These are phyloP conservation scores for Chrysanthemum makinoi DNA, from an alignment of 129 eudicot genomes.

Conservation along the genomic window DNA sequence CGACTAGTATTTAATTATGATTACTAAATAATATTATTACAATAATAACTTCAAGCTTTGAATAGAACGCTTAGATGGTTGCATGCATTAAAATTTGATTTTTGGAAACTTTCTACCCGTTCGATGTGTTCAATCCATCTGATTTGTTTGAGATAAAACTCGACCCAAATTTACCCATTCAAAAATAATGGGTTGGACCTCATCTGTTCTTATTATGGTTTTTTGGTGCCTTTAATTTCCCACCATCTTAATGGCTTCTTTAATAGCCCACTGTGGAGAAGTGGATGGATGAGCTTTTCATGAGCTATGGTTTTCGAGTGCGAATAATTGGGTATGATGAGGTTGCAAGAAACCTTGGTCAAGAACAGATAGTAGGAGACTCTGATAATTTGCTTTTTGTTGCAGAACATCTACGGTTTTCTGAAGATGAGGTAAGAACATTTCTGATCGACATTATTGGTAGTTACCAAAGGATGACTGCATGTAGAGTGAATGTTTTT, in stretches of 20 bases:
- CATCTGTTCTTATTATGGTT: too few relatives aligned
- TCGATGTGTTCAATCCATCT: too few relatives aligned
- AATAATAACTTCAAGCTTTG: too few relatives aligned
- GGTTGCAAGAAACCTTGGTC: slow-evolving; percentile 50
- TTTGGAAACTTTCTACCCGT: too few relatives aligned
- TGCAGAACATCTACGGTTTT: slow-evolving; percentile 78
- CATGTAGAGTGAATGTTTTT: neutral
- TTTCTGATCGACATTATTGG: neutral
- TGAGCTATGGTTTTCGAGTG: slow-evolving; percentile 73
- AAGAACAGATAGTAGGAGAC: slow-evolving; percentile 31
- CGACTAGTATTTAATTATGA: too few relatives aligned
- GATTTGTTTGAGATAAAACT: slow-evolving; percentile 7
- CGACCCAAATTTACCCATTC: neutral
- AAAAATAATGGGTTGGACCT: neutral
- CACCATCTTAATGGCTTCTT: neutral
- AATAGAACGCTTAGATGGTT: too few relatives aligned
- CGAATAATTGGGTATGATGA: slow-evolving; percentile 52
- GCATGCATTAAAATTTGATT: too few relatives aligned
- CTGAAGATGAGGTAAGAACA: slow-evolving; percentile 78
- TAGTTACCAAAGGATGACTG: neutral
- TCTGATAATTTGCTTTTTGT: slow-evolving; percentile 46
- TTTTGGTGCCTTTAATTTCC: too few relatives aligned
- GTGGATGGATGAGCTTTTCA: slow-evolving; percentile 72
- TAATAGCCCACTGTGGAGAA: slow-evolving; percentile 37
- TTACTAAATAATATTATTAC: too few relatives aligned